phyloP scores from a whole-genome alignment of 2,329 filamentous ascomycete species.

The Geoglossum cookeanum region DNA sequence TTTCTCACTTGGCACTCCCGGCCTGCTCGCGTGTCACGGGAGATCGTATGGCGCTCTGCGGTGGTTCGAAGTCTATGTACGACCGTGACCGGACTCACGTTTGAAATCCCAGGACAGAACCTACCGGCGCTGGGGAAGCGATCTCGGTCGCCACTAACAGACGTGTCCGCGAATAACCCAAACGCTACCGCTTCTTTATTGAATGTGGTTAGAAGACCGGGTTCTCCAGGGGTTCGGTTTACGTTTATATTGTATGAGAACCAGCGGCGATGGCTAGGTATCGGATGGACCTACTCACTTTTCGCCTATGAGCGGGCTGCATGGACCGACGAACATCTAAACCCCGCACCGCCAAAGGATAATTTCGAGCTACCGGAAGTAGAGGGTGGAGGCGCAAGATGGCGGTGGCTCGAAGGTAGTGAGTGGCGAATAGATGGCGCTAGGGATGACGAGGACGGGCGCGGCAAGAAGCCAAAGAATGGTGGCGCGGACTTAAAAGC shows the following conservation, averaged over 20 bases:
- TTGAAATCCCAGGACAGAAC: slow-evolving; percentile 32
- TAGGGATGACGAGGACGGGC: slow-evolving; percentile 28
- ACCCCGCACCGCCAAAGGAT: slow-evolving; percentile 56
- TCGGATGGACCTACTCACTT: slow-evolving; percentile 85
- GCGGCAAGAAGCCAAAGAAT: background rate
- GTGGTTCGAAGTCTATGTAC: slow-evolving; percentile 49
- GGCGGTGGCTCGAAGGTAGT: slow-evolving; percentile 71
- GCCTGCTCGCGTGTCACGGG: slow-evolving; percentile 64
- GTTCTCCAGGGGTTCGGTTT: slow-evolving; percentile 69
- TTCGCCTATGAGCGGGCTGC: slow-evolving; percentile 77
- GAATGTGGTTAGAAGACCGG: slow-evolving; percentile 18
- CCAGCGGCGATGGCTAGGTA: slow-evolving; percentile 80
- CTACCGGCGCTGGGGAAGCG: background rate
- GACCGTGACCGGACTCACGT: slow-evolving; percentile 63
- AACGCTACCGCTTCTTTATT: slow-evolving; percentile 6
- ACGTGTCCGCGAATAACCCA: background rate
- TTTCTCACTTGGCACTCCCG: slow-evolving; percentile 83
- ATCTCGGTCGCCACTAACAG: background rate
- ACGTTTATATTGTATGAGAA: slow-evolving; percentile 96
- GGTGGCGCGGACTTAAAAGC: slow-evolving; percentile 10
- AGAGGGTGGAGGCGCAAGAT: slow-evolving; percentile 40
- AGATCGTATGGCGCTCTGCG: slow-evolving; percentile 77
- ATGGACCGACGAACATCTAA: slow-evolving; percentile 94
- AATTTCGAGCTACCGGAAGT: slow-evolving; percentile 50
- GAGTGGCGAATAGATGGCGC: slow-evolving; percentile 76